Conservation (phyloP, 176 grass and related monocot species). For the Phragmites australis region DNA sequence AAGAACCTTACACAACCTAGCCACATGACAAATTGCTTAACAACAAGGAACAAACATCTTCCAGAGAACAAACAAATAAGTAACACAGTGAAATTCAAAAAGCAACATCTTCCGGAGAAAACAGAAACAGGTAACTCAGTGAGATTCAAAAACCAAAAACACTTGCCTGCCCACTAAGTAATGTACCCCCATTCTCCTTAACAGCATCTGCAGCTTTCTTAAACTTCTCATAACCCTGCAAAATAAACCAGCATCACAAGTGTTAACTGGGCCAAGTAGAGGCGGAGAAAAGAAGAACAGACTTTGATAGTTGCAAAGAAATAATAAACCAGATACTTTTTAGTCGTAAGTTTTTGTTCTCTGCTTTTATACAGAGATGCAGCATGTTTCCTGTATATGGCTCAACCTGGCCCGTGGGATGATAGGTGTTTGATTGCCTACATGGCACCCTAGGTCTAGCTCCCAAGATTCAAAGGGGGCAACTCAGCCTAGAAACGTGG, state of each 20-base stretch:
- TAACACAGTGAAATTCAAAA: constrained; percentile 17
- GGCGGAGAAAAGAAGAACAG: not conserved
- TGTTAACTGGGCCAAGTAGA: not conserved
- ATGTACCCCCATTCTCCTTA: constrained; percentile 55
- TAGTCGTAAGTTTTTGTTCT: not conserved
- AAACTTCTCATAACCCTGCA: constrained; percentile 94
- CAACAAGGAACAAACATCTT: not conserved
- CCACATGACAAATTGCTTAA: not conserved
- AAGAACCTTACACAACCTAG: not conserved
- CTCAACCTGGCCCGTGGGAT: no score
- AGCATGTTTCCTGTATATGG: no score
- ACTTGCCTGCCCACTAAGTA: constrained; percentile 83
- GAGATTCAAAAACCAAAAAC: constrained; percentile 24
- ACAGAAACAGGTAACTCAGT: not conserved
- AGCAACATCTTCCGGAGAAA: not conserved
- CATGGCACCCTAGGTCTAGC: no score
- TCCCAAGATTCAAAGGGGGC: no score
- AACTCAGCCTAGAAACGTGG: no score
- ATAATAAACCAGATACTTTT: not conserved
- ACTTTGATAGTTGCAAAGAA: not conserved
- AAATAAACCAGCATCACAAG: constrained; percentile 24
- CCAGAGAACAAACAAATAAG: not conserved
- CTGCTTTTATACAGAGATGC: not conserved
- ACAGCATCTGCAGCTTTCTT: constrained; percentile 90
- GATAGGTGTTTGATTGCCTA: no score